Percentiles rank a stretch among this genome's conserved stretches.
Evolutionary conservation across 2,329 filamentous ascomycete species (phyloP).

Genomic region (Neonectria coccinea): DNA sequence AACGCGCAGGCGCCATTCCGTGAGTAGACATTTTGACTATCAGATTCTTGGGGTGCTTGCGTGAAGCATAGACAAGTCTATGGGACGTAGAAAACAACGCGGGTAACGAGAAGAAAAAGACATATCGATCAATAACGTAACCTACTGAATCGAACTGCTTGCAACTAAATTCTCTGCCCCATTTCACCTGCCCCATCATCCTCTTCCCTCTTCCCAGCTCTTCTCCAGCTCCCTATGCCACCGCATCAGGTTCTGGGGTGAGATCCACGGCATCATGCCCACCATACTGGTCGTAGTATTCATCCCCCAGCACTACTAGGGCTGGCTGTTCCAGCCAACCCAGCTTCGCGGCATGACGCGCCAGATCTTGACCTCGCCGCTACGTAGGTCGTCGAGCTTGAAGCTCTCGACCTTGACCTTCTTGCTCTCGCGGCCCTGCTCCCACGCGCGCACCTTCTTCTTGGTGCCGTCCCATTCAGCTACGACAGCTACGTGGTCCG

Average conservation of each 20-base stretch:
- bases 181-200: slow-evolving; percentile 13
- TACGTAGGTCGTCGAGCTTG: slow-evolving; percentile 89
- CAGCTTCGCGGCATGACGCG: slow-evolving; percentile 91
- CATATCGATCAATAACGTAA: slow-evolving; percentile 46
- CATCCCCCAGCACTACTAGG: slow-evolving; percentile 57
- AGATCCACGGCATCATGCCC: slow-evolving; percentile 26
- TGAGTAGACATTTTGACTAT: not conserved
- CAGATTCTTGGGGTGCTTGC: not conserved
- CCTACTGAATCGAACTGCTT: slow-evolving; percentile 48
- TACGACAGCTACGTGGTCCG: slow-evolving; percentile 90
- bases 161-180: slow-evolving; percentile 40
- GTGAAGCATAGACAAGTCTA: not conserved
- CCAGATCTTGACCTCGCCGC: slow-evolving; percentile 97
- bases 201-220: slow-evolving; percentile 19
- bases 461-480: slow-evolving; percentile 98
- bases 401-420: slow-evolving; percentile 96
- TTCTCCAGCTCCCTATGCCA: slow-evolving; percentile 25
- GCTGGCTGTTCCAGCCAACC: slow-evolving; percentile 85
- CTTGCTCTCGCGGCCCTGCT: slow-evolving; percentile 92
- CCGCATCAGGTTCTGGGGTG: slow-evolving; percentile 31
- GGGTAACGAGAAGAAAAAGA: slow-evolving; percentile 29
- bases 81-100: slow-evolving; percentile 13
- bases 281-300: slow-evolving; percentile 33
- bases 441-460: slow-evolving; percentile 96
- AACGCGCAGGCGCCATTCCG: not conserved